Base-by-base conservation (phyloP, 352 stramenopile genomes). In the Thalassiosira pacifica region DNA sequence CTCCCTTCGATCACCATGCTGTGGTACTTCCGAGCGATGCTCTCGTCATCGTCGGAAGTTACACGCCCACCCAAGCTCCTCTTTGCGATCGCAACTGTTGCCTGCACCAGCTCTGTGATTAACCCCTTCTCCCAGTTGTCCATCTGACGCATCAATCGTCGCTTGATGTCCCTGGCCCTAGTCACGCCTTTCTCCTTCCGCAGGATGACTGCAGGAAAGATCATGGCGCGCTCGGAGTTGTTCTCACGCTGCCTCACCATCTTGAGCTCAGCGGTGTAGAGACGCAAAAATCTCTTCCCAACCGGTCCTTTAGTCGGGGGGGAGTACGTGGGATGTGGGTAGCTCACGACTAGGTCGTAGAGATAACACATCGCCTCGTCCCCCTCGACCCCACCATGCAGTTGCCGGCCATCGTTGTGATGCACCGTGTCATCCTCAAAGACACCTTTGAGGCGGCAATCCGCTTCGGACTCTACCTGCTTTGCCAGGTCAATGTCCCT, bases 201-300 rank as follows among this genome's bases (percentile, higher is more conserved):
- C 4, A 88, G 52, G 11, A 88, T 79, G 22, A 78, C 18, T 31
- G 55, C 16, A 32, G 26, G 34, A 63, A 84, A 77, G 0, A 88
- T 26, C 4, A 83, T 32, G 10, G 64, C 29, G 26, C 57, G 27
- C 59, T 88, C 81, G 0, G 61, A 85, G 32, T 88, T 88, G 2
- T 45, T 83, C 57, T 70, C 19, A 2, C 61, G 61, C 11, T 71
- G 40, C 16, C 63, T 24, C 4, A 76, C 18, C 16, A 29, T 48
- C 45, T 70, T 42, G 1, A 64, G 70, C 40, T 75, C 69, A 3
- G 10, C 18, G 1, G 57, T 34, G n/a, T 79, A 31, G 1, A 73
- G 42, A 2, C 4, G 34, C 4, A 84, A 10, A 61, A 84, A 79
- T 55, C 67, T 24, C 29, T 59, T 27, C 34, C 55, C 76, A 3